Evolutionary conservation across 1,284 basidiomycete genomes (phyloP).

Genomic region (Rhodotorula sp.): DNA sequence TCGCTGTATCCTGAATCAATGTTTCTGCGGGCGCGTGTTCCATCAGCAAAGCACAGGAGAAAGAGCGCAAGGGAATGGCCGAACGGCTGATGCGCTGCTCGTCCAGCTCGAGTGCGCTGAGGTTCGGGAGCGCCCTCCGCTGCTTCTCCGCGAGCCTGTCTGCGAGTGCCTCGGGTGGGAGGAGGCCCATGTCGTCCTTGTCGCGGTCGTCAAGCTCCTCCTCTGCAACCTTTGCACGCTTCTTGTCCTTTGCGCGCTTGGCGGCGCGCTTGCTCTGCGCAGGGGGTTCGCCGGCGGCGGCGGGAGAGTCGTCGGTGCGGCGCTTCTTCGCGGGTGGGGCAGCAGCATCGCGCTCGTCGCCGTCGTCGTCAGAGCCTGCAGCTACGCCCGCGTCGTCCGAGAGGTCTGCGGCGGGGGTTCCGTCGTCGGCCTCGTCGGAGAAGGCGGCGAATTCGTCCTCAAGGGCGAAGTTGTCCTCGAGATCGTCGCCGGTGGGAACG

Average conservation of each 20-base stretch:
- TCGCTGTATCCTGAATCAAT: constrained; percentile 69
- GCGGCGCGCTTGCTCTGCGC: constrained; percentile 20
- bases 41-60: too few species aligned
- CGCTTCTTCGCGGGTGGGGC: constrained; percentile 2
- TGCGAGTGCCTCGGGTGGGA: constrained; percentile 34
- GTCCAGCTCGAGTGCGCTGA: constrained; percentile 69
- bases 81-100: constrained; percentile 71
- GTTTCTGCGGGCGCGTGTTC: constrained; percentile 46
- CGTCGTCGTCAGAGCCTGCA: not conserved
- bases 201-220: constrained; percentile 54
- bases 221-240: constrained; percentile 59
- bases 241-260: constrained; percentile 65
- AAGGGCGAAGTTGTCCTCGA: constrained; percentile 74
- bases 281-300: not conserved
- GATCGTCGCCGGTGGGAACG: constrained; percentile 62
- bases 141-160: constrained; percentile 50
- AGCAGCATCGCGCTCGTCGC: constrained; percentile 3
- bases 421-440: constrained; percentile 44
- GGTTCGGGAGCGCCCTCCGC: constrained; percentile 63
- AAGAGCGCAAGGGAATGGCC: not conserved
- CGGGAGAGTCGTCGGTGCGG: not conserved
- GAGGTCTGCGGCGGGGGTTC: not conserved
- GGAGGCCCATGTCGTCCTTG: constrained; percentile 49
- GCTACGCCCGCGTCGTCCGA: constrained; percentile 13
- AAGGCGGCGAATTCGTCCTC: constrained; percentile 68